Percentiles rank a stretch among this genome's conserved stretches.
Conservation (phyloP, 148 eudicot species). For the Fallopia convolvulus region DNA sequence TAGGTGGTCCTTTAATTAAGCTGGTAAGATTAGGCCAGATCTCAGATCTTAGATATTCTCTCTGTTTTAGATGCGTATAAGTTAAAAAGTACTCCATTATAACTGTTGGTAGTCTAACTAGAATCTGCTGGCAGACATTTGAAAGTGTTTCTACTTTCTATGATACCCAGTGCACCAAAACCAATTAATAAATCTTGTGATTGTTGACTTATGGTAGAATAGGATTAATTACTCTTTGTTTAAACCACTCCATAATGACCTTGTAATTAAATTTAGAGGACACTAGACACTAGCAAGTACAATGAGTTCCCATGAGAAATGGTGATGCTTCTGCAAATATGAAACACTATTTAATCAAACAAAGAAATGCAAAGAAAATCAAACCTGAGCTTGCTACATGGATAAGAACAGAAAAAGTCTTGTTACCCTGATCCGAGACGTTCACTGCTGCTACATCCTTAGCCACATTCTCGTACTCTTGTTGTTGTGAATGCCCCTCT, state of each 20-base stretch:
- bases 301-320: too few species aligned
- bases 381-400: too few species aligned
- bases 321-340: conserved; percentile 26
- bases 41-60: neutral
- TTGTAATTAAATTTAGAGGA: too few species aligned
- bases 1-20: neutral
- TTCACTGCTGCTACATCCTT: too few species aligned
- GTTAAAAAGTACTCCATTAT: neutral
- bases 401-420: too few species aligned
- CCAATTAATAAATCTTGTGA: neutral
- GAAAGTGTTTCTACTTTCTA: neutral
- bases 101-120: neutral
- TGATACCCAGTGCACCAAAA: neutral
- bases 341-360: neutral
- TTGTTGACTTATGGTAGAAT: neutral
- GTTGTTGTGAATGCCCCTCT: too few species aligned
- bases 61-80: neutral
- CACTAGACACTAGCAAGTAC: too few species aligned
- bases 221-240: too few species aligned
- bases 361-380: neutral
- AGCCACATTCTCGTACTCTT: too few species aligned
- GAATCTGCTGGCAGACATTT: neutral
- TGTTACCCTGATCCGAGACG: too few species aligned
- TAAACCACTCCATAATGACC: too few species aligned
- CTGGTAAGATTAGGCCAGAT: conserved; percentile 3